Evolutionary conservation across 1,284 basidiomycete species (phyloP).

Genomic region (Fomes fomentarius): DNA sequence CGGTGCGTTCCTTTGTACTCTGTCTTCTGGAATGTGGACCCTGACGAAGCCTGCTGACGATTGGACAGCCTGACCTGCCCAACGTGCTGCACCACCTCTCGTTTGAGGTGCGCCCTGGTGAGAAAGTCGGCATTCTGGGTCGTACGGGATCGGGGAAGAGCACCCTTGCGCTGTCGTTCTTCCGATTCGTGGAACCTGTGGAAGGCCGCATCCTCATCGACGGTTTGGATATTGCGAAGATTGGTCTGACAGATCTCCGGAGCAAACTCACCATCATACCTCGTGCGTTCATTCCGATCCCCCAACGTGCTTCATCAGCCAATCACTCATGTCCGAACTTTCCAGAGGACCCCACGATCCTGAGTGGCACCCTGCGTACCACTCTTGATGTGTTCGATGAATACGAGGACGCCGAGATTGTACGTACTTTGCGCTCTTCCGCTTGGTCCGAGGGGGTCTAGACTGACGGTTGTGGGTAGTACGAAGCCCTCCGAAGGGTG

Average conservation of each 20-base stretch:
- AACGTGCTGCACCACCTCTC: constrained; percentile 84
- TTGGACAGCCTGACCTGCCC: constrained; percentile 74
- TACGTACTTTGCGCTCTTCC: constrained; percentile 32
- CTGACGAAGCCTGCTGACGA: constrained; percentile 8
- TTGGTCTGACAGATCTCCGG: constrained; percentile 89
- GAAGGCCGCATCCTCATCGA: constrained; percentile 86
- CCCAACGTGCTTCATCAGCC: background rate
- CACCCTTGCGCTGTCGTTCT: constrained; percentile 91
- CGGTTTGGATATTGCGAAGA: constrained; percentile 82
- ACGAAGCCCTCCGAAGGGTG: constrained; percentile 85
- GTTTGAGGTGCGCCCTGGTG: constrained; percentile 78
- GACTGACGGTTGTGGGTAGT: constrained; percentile 47
- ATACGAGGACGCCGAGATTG: constrained; percentile 85
- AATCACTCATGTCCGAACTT: background rate
- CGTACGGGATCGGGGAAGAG: constrained; percentile 90
- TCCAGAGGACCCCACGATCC: constrained; percentile 81
- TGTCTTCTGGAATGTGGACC: constrained; percentile 21
- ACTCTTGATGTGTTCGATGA: constrained; percentile 91
- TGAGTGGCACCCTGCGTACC: constrained; percentile 83
- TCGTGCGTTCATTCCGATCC: constrained; percentile 51
- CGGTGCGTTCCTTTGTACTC: constrained; percentile 52
- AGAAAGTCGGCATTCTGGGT: constrained; percentile 89
- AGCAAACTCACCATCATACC: constrained; percentile 91
- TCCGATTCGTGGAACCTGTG: constrained; percentile 92
- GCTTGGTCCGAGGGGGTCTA: background rate